phyloP scores from a whole-genome alignment of 345 rosid species.

The Capsella bursapastoris region DNA sequence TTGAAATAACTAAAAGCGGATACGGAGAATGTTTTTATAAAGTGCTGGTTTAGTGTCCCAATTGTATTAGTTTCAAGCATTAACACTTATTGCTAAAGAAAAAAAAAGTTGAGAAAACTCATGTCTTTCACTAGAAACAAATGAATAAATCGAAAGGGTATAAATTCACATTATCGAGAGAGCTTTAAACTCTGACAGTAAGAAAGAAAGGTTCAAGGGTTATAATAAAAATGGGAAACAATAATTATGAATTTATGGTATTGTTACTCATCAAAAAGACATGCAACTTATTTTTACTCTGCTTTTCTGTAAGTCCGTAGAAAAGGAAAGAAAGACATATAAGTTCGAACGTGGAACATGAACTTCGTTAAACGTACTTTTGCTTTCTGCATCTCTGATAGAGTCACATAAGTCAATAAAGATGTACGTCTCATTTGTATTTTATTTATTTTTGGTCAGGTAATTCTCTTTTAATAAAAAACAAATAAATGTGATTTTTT shows the following conservation, averaged over 20 bases:
- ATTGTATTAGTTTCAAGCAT: conserved; percentile 2
- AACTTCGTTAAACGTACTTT: conserved; percentile 28
- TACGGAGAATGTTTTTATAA: background rate
- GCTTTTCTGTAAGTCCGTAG: conserved; percentile 17
- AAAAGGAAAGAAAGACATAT: background rate
- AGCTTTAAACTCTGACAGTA: conserved; percentile 30
- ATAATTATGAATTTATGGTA: conserved; percentile 7
- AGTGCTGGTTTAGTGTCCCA: background rate
- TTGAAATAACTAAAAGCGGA: background rate
- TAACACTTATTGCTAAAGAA: too few relatives aligned
- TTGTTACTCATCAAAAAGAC: conserved; percentile 24
- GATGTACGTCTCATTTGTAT: background rate
- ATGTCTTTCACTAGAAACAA: conserved; percentile 18
- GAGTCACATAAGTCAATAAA: conserved; percentile 26
- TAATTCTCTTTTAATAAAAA: background rate
- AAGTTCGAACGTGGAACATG: conserved; percentile 36
- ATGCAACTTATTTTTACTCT: conserved; percentile 16
- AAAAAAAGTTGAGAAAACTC: background rate
- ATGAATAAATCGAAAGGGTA: conserved; percentile 23
- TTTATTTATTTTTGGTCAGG: background rate
- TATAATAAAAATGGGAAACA: background rate
- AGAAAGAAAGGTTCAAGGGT: conserved; percentile 6
- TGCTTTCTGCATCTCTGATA: conserved; percentile 25
- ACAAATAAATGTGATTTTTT: background rate
- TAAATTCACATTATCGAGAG: conserved; percentile 12